A percentile compares a stretch with the other conserved stretches of the same genome.
Conservation (phyloP, 768 basidiomycete species). For the Daedalea quercina region DNA sequence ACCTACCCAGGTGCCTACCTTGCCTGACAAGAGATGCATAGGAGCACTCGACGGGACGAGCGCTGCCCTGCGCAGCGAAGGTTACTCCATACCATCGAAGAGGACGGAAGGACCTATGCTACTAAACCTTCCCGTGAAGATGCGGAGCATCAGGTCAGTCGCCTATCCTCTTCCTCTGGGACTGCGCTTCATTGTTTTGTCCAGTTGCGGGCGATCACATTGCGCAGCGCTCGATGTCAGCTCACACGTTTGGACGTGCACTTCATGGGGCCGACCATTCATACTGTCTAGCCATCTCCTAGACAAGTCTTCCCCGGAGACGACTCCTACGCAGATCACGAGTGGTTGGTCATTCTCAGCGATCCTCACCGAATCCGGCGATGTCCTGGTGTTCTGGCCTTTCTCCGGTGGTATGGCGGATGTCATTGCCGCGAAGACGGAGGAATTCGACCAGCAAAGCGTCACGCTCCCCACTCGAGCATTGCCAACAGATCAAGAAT, state of each 20-base stretch:
- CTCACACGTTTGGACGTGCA: conserved; percentile 65
- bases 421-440: conserved; percentile 31
- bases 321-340: conserved; percentile 56
- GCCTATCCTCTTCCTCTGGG: neutral
- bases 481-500: conserved; percentile 22
- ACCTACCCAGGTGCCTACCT: neutral
- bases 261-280: conserved; percentile 76
- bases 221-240: conserved; percentile 55
- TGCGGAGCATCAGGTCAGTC: conserved; percentile 57
- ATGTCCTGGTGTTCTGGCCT: conserved; percentile 76
- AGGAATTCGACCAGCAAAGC: conserved; percentile 38
- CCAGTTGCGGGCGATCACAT: conserved; percentile 75
- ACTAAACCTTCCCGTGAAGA: conserved; percentile 50
- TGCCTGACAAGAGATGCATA: conserved; percentile 20
- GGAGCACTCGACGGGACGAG: conserved; percentile 53
- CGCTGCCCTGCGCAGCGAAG: conserved; percentile 37
- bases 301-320: conserved; percentile 35
- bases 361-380: conserved; percentile 63
- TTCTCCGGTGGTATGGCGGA: conserved; percentile 36
- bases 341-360: conserved; percentile 82
- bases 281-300: conserved; percentile 36
- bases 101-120: conserved; percentile 45
- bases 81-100: conserved; percentile 51
- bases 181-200: conserved; percentile 4
- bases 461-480: conserved; percentile 26